Evolutionary conservation across 352 stramenopile species (phyloP).

Genomic region (Blastocystis sp.): DNA sequence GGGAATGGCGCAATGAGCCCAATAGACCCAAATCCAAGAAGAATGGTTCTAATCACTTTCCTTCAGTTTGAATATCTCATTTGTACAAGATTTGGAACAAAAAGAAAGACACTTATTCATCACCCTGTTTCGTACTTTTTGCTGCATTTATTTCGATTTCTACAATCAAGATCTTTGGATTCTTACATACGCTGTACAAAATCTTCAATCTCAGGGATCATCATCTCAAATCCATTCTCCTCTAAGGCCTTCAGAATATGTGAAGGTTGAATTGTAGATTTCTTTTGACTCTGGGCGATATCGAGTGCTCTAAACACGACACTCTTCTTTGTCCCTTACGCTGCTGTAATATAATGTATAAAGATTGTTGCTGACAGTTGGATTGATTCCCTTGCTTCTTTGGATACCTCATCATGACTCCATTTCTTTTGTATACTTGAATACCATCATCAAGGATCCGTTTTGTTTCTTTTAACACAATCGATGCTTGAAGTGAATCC

Average conservation of each 20-base stretch:
- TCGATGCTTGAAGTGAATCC: background rate
- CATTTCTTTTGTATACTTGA: background rate
- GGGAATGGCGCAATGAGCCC: no score
- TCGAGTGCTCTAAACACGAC: background rate
- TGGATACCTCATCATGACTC: background rate
- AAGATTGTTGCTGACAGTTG: slow-evolving; percentile 6
- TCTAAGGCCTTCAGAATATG: background rate
- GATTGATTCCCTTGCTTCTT: slow-evolving; percentile 14
- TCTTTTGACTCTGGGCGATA: background rate
- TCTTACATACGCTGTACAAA: background rate
- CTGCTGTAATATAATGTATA: slow-evolving; percentile 38
- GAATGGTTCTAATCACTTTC: no score
- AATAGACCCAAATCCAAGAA: no score
- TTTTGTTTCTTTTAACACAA: slow-evolving; percentile 1
- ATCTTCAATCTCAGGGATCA: background rate
- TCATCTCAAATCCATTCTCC: background rate
- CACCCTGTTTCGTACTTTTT: background rate
- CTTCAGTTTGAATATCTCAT: background rate
- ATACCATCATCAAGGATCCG: background rate
- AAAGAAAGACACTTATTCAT: slow-evolving; percentile 82
- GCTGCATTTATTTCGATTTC: background rate
- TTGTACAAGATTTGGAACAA: slow-evolving; percentile 78
- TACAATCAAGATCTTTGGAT: background rate
- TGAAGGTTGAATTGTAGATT: slow-evolving; percentile 14
- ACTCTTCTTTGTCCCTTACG: background rate